phyloP scores from a whole-genome alignment of 2,329 filamentous ascomycete species.

The Nigrograna mackinnonii region DNA sequence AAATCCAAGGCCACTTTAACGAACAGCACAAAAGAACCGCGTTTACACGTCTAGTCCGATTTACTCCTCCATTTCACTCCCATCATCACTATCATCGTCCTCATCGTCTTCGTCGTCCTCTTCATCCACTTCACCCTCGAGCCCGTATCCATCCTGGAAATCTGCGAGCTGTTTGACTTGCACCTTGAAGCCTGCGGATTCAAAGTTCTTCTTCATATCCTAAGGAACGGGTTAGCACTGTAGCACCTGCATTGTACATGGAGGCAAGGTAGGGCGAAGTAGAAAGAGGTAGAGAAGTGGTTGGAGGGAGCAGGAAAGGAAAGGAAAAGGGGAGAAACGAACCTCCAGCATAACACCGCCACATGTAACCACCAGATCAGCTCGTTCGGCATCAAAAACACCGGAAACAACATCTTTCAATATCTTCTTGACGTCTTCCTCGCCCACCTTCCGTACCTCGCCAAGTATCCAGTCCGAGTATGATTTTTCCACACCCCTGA shows the following conservation, averaged over 20 bases:
- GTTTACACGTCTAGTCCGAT: no score
- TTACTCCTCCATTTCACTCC: constrained; percentile 19
- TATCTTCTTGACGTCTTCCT: constrained; percentile 74
- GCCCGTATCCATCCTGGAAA: constrained; percentile 89
- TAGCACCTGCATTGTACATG: not conserved
- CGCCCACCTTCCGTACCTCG: constrained; percentile 74
- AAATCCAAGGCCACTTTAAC: no score
- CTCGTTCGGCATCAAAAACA: constrained; percentile 76
- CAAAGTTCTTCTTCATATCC: constrained; percentile 76
- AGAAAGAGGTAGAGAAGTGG: not conserved
- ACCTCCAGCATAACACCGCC: constrained; percentile 84
- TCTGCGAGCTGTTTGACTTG: constrained; percentile 73
- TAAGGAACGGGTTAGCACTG: constrained; percentile 38
- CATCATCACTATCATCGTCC: constrained; percentile 56
- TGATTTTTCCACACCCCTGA: constrained; percentile 74
- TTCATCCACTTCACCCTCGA: constrained; percentile 65
- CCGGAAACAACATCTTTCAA: constrained; percentile 77
- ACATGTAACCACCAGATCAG: constrained; percentile 88
- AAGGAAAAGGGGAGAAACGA: constrained; percentile 45
- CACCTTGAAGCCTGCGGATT: constrained; percentile 76
- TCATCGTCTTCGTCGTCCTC: constrained; percentile 64
- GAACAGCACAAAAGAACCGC: no score
- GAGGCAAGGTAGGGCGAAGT: not conserved
- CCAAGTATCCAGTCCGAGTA: constrained; percentile 79
- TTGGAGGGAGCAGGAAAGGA: no score